phyloP scores from a whole-genome alignment of 805 yeast species.

The Candida sithepensis region DNA sequence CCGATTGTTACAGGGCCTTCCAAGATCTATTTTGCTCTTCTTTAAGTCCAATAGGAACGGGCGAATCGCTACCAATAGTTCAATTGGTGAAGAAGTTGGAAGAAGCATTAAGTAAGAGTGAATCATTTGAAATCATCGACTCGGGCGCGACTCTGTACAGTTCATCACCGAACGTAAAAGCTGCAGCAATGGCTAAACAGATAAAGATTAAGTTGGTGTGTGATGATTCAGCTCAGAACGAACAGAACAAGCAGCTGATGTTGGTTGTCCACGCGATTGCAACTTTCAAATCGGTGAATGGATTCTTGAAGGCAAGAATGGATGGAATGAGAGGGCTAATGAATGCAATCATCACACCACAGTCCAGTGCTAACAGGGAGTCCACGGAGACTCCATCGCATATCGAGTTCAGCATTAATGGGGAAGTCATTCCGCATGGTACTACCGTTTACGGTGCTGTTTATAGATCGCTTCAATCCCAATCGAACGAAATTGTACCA shows the following conservation, averaged over 20 bases:
- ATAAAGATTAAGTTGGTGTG: conserved; percentile 52
- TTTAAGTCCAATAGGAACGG: conserved; percentile 30
- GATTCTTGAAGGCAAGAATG: conserved; percentile 42
- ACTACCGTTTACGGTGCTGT: conserved; percentile 78
- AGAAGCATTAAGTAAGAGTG: conserved; percentile 69
- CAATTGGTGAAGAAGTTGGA: conserved; percentile 58
- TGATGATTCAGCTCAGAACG: conserved; percentile 32
- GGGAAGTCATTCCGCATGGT: conserved; percentile 54
- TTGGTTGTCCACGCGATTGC: conserved; percentile 59
- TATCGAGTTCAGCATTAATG: conserved; percentile 57
- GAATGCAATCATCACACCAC: conserved; percentile 19
- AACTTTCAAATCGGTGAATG: conserved; percentile 49
- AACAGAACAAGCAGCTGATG: conserved; percentile 29
- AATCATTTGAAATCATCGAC: conserved; percentile 61
- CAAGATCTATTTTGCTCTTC: conserved; percentile 35
- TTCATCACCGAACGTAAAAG: conserved; percentile 31
- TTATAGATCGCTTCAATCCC: conserved; percentile 43
- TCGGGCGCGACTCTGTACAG: conserved; percentile 33
- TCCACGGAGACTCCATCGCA: conserved; percentile 26
- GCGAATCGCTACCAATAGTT: conserved; percentile 34
- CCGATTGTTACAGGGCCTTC: conserved; percentile 42
- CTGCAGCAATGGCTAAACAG: conserved; percentile 69
- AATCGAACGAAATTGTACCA: conserved; percentile 39
- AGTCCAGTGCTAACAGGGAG: neutral
- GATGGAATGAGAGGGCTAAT: conserved; percentile 28